A percentile compares a stretch with the other conserved stretches of the same genome.
phyloP scores from a whole-genome alignment of 2,329 filamentous ascomycete genomes.

The Zymoseptoria tritici region DNA sequence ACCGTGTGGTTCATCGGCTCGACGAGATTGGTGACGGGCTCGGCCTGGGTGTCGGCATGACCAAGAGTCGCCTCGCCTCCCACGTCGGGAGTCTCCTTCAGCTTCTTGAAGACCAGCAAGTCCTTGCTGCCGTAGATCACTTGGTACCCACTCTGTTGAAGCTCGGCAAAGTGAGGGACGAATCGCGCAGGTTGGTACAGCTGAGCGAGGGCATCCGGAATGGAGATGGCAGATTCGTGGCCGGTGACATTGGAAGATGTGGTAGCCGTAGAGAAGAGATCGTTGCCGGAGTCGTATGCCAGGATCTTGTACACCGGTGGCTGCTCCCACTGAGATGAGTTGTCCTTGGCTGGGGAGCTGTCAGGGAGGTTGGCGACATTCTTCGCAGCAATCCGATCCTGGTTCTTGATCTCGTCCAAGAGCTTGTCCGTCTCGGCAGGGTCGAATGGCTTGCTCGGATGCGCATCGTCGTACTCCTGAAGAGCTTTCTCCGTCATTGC shows the following conservation, averaged over 20 bases:
- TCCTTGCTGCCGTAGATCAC: conserved; percentile 57
- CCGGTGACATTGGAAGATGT: conserved; percentile 48
- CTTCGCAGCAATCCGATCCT: neutral
- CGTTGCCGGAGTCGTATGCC: conserved; percentile 55
- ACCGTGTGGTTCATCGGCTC: conserved; percentile 24
- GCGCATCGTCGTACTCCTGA: neutral
- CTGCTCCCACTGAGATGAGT: conserved; percentile 23
- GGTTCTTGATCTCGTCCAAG: neutral
- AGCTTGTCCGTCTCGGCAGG: neutral
- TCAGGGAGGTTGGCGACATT: neutral
- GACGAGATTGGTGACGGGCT: conserved; percentile 1
- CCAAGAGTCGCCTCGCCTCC: conserved; percentile 9
- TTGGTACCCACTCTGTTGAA: conserved; percentile 58
- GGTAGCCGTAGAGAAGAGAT: conserved; percentile 52
- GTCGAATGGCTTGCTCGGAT: neutral
- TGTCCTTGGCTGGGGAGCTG: neutral
- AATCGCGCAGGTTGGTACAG: conserved; percentile 59
- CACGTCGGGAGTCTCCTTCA: conserved; percentile 30
- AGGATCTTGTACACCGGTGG: conserved; percentile 55
- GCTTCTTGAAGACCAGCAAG: conserved; percentile 60
- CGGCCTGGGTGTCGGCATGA: conserved; percentile 7
- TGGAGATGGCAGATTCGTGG: conserved; percentile 45
- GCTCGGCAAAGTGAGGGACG: conserved; percentile 53
- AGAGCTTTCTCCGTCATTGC: neutral
- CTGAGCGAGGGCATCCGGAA: conserved; percentile 53